Percentiles rank a stretch among this genome's conserved stretches.
phyloP scores from a whole-genome alignment of 2,329 filamentous ascomycete genomes.

The Mollisia scopiformis region DNA sequence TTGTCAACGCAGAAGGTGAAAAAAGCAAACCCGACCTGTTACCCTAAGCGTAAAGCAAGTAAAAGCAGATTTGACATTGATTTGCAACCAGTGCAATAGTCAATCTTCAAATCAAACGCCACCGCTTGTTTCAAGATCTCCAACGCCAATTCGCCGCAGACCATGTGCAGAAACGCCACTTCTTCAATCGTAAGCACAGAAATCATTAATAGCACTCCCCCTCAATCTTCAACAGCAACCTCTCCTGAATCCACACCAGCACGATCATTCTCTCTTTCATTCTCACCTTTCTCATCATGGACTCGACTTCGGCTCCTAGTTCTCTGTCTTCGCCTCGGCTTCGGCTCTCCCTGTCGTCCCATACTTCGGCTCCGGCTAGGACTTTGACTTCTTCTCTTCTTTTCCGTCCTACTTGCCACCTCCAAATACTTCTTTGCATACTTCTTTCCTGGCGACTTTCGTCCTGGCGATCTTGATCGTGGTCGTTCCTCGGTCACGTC shows the following conservation, averaged over 20 bases:
- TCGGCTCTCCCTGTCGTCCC: constrained; percentile 1
- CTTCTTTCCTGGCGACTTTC: constrained; percentile 17
- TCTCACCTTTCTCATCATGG: not conserved
- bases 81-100: not conserved
- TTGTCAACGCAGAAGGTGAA: too few relatives aligned
- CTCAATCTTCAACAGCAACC: constrained; percentile 16
- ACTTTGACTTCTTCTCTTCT: constrained; percentile 26
- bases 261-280: not conserved
- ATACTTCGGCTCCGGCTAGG: constrained; percentile 22
- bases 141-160: not conserved
- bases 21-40: not conserved
- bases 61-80: not conserved
- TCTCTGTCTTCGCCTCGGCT: constrained; percentile 26
- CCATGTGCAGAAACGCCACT: not conserved
- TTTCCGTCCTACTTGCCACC: not conserved
- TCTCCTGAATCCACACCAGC: not conserved
- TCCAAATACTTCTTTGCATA: constrained; percentile 15
- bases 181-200: too few relatives aligned
- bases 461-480: not conserved
- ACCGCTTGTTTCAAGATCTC: not conserved
- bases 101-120: not conserved
- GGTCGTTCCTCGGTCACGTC: not conserved
- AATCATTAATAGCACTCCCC: not conserved
- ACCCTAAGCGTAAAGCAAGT: not conserved
- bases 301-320: constrained; percentile 24